Evolutionary conservation across 2,329 filamentous ascomycete genomes (phyloP), one percentile per base, ranked within the genome.

Genomic region (Thelonectria blattea): DNA sequence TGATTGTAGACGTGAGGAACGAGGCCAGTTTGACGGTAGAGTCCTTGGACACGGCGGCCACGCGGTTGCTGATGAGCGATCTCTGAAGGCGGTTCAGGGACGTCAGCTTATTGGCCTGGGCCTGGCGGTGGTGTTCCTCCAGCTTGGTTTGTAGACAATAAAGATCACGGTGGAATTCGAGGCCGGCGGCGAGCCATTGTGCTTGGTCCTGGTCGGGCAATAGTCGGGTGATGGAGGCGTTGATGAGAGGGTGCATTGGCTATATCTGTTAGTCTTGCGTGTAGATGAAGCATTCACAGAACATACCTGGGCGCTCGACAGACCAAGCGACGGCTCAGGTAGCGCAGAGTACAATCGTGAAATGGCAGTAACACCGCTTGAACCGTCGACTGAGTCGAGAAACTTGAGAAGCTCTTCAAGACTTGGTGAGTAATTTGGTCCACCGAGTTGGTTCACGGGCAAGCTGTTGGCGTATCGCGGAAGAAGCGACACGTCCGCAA

Each of bases 81-180:
- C 87, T 79, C 71, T 90, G 85, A 8, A 90, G 76, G 8, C 87
- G 81, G 62, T 83, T 88, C 64, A 89, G 74, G 1, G 79, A 78
- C 7, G 83, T 83, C 5, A 87, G 74, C 52, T 82, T 83, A 14
- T 80, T 76, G 14, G 79, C 73, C 41, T 78, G 77, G 50, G 80
- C 79, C 51, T 79, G 76, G 14, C 68, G 68, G 5, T 76, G 74
- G 52, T 85, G 79, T 0, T 68, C 58, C 12, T 80, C 73, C 39
- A 87, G 73, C 3, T 71, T 74, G 9, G 75, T 72, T 50, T 79
- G 75, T 5, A 83, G 76, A 37, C 63, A 65, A 37, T 79, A 75
- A 2, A 86, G 71, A 5, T 82, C 78, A 12, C 78, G 68, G 45
- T 80, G 79, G 48, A 81, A 74, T 52, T 88, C 85, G 53, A 84